phyloP scores from a whole-genome alignment of 805 yeast species.

The Lipomyces orientalis region DNA sequence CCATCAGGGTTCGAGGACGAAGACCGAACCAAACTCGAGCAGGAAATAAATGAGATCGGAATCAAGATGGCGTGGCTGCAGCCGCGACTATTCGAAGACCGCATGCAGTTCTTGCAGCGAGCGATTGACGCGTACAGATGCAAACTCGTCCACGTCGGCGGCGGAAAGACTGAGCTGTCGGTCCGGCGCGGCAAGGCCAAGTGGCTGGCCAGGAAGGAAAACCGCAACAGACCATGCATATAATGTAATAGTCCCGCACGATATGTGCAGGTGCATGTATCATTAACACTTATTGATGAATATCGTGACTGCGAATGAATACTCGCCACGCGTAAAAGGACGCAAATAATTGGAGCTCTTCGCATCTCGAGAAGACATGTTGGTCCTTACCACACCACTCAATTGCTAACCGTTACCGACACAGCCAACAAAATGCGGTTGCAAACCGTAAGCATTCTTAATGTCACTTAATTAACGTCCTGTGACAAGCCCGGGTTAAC shows the following conservation, averaged over 20 bases:
- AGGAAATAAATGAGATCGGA: slow-evolving; percentile 29
- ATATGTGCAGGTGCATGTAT: neutral
- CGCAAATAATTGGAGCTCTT: too few relatives aligned
- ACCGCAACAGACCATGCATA: neutral
- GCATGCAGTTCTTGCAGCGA: slow-evolving; percentile 28
- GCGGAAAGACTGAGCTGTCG: slow-evolving; percentile 15
- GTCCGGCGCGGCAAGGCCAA: slow-evolving; percentile 25
- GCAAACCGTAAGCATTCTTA: too few relatives aligned
- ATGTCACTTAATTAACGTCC: too few relatives aligned
- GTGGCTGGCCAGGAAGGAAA: slow-evolving; percentile 20
- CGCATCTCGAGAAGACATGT: too few relatives aligned
- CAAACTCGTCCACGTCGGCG: slow-evolving; percentile 23
- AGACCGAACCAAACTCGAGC: slow-evolving; percentile 10
- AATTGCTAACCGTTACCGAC: too few relatives aligned
- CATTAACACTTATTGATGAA: neutral
- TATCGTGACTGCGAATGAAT: neutral
- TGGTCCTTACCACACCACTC: too few relatives aligned
- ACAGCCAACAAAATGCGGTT: too few relatives aligned
- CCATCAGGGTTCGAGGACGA: slow-evolving; percentile 2
- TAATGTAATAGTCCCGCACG: neutral
- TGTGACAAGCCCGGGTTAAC: too few relatives aligned
- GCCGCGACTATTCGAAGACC: slow-evolving; percentile 30
- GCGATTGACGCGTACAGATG: slow-evolving; percentile 29
- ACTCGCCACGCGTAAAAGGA: neutral
- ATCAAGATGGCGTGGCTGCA: slow-evolving; percentile 36